phyloP scores from a whole-genome alignment of 2,329 filamentous ascomycete species.

The Diaporthe citriasiana region DNA sequence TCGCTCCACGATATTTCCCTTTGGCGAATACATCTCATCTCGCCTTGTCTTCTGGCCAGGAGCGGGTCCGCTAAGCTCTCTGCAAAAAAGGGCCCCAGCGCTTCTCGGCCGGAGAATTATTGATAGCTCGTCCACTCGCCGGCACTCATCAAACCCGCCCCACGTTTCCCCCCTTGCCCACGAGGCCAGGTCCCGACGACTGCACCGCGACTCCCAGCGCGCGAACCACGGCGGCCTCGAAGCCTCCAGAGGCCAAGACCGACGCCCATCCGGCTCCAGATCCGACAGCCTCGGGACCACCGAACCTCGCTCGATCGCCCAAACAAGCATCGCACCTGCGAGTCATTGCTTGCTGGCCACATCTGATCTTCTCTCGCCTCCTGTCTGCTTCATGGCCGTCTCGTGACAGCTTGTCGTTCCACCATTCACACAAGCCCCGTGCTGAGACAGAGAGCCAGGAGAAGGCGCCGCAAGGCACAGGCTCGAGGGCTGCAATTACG shows the following conservation, averaged over 20 bases:
- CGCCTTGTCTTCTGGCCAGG: conserved; percentile 23
- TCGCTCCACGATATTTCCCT: conserved; percentile 30
- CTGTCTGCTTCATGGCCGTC: conserved; percentile 37
- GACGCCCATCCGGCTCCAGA: conserved; percentile 14
- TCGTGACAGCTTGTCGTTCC: conserved; percentile 1
- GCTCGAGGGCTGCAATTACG: conserved; percentile 25
- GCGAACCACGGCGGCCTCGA: conserved; percentile 11
- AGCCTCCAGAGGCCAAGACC: conserved; percentile 6
- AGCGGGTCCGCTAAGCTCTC: conserved; percentile 19
- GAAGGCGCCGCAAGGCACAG: conserved; percentile 14
- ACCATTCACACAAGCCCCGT: not conserved
- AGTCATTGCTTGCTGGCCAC: conserved; percentile 36
- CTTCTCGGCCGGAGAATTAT: conserved; percentile 31
- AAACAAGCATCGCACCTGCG: conserved; percentile 4
- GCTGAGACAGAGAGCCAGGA: conserved; percentile 14
- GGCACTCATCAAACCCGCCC: conserved; percentile 33
- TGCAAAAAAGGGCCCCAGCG: not conserved
- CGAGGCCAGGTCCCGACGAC: conserved; percentile 3
- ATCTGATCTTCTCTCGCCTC: not conserved
- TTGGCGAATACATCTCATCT: conserved; percentile 23
- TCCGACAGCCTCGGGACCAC: conserved; percentile 19
- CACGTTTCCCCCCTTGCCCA: conserved; percentile 22
- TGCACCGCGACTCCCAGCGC: conserved; percentile 13
- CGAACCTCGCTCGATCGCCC: not conserved
- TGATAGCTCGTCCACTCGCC: conserved; percentile 10